Percentiles rank a stretch among this genome's conserved stretches.
These are phyloP conservation scores for Naganishia vaughanmartiniae DNA, from an alignment of 768 basidiomycete genomes.

Conservation along the genomic window DNA sequence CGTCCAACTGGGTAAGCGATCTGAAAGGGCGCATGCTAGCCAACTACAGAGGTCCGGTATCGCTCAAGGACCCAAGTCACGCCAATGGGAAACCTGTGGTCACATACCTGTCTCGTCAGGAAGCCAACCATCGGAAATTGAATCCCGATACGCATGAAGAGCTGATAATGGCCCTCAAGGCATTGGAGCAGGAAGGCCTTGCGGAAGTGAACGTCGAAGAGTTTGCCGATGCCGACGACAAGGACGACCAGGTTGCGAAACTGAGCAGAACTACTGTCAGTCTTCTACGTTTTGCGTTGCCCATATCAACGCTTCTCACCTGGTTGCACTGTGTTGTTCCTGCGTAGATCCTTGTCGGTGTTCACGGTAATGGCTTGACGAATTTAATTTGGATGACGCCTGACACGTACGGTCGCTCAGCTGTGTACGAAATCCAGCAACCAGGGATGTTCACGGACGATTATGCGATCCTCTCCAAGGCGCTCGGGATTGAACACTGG, in stretches of 20 bases:
- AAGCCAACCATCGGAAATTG: slow-evolving; percentile 28
- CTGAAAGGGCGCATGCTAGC: slow-evolving; percentile 35
- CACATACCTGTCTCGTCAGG: slow-evolving; percentile 41
- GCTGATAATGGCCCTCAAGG: slow-evolving; percentile 29
- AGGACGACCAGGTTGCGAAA: slow-evolving; percentile 35
- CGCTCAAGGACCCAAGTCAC: slow-evolving; percentile 23
- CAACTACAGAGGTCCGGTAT: slow-evolving; percentile 36
- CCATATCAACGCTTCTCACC: not conserved
- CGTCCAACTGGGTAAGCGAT: slow-evolving; percentile 34
- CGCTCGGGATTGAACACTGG: slow-evolving; percentile 29
- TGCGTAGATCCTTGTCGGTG: slow-evolving; percentile 33
- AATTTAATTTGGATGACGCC: slow-evolving; percentile 39
- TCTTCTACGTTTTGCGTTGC: not conserved
- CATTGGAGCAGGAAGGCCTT: slow-evolving; percentile 35
- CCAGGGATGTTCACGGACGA: slow-evolving; percentile 24
- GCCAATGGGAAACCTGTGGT: slow-evolving; percentile 31
- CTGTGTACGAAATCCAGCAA: slow-evolving; percentile 28
- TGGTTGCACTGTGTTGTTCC: not conserved
- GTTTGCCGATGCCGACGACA: slow-evolving; percentile 30
- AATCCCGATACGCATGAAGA: slow-evolving; percentile 31
- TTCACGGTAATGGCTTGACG: slow-evolving; percentile 42
- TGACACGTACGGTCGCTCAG: slow-evolving; percentile 8
- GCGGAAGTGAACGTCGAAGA: slow-evolving; percentile 37
- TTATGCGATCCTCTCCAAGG: slow-evolving; percentile 25
- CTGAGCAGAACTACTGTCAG: slow-evolving; percentile 31